Percentiles rank a stretch among this genome's conserved stretches.
phyloP scores from a whole-genome alignment of 768 basidiomycete species.

The Fomitopsis pulvina region DNA sequence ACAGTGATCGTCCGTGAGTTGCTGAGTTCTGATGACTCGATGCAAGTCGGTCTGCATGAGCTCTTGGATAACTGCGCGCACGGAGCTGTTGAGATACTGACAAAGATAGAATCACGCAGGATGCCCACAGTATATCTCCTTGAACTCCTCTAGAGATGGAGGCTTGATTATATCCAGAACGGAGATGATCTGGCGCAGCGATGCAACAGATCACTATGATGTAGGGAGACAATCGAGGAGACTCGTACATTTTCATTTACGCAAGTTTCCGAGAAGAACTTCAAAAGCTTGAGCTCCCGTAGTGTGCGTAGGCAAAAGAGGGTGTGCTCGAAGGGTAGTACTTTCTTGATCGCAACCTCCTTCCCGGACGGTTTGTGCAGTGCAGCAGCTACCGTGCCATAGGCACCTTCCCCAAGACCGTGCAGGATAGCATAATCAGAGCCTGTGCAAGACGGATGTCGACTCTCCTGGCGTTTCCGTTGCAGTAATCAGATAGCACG shows the following conservation, averaged over 20 bases:
- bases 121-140: constrained; percentile 74
- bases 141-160: constrained; percentile 64
- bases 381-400: constrained; percentile 87
- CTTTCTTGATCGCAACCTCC: constrained; percentile 93
- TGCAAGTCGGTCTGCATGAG: constrained; percentile 90
- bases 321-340: constrained; percentile 91
- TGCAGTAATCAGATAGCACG: constrained; percentile 7
- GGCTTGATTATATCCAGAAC: constrained; percentile 91
- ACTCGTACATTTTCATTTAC: constrained; percentile 77
- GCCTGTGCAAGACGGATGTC: constrained; percentile 30
- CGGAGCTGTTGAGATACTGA: neutral
- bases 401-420: constrained; percentile 79
- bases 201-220: neutral
- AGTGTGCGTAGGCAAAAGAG: constrained; percentile 87
- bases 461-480: neutral
- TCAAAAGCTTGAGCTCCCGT: constrained; percentile 85
- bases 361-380: constrained; percentile 74
- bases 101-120: neutral
- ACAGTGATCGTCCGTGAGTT: constrained; percentile 86
- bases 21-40: constrained; percentile 85
- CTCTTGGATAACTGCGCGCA: constrained; percentile 69
- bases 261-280: constrained; percentile 76
- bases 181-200: constrained; percentile 65
- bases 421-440: constrained; percentile 70
- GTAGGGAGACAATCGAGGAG: neutral